Evolutionary conservation across 2,329 filamentous ascomycete genomes (phyloP), one percentile per base, ranked within the genome.

Genomic region (Aspergillus amoenus): DNA sequence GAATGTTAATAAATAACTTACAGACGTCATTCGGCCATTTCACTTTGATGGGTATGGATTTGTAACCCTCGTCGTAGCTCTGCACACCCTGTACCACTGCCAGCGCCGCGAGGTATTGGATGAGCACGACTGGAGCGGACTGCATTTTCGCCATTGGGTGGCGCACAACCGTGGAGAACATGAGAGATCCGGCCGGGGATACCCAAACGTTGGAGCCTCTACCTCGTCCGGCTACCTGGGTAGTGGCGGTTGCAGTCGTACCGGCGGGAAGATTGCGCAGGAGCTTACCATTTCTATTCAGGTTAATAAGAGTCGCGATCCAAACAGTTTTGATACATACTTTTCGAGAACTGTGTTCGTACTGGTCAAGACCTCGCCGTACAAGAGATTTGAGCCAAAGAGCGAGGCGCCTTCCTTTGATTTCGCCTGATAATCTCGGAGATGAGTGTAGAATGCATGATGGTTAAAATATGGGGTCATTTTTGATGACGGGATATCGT

Each of bases 11-110:
- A n/a, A 21, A 32, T 3, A 4, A 74, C 81, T 73, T 74, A 87
- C 86, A 93, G 54, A 99, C 90, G 70, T 99, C 94, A 68, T 99
- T 99, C 11, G 94, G 94, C 94, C 94, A 99, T 74, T 99, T 99
- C 32, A 99, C 77, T 70, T 90, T 92, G 41, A 99, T 82, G 0
- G 90, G 90, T 4, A 97, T 73, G 0, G 85, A 79, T 5, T 84
- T 81, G 73, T 95, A 97, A 7, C 88, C 90, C 2, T 76, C 75
- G 48, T 88, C 91, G 69, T 97, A 97, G 24, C 81, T 82, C 61
- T 90, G 88, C 61, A 97, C 87, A 0, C 91, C 93, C 60, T 90
- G 84, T 3, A 95, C 88, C 42, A 93, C 89, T 41, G 94, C 93
- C 45, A 99, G 84, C 1, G 92, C 93, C 0, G 91, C 87, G 13